Evolutionary conservation across 768 basidiomycete genomes (phyloP), one percentile per base, ranked within the genome.

Genomic region (Pseudohyphozyma bogoriensis): DNA sequence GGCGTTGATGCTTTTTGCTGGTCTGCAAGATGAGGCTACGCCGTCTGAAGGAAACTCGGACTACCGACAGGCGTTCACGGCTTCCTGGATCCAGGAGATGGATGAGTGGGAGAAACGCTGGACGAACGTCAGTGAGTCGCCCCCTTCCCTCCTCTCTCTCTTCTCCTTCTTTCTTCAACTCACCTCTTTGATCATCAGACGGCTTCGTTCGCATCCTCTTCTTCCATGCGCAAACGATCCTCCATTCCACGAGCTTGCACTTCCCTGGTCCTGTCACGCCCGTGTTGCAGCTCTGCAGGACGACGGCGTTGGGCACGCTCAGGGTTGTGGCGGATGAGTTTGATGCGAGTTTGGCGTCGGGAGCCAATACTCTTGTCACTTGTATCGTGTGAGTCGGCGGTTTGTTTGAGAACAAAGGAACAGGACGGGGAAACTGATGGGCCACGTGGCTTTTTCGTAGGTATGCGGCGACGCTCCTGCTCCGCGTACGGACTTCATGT

Each of bases 201-300:
- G 20, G 22, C 22, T 55, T 57, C 26, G 40, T 55, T 16, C 56
- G 56, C 32, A 54, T 65, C 35, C 51, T 60, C 56, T 60, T 35
- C 33, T 57, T 53, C n/a, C 59, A 65, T 56, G 54, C 58, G 26
- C 35, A 44, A 24, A 65, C 63, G 15, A 65, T 65, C 26, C 56
- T 65, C 31, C 54, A 18, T 15, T 28, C 26, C 46, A 26, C 62
- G 55, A 54, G 55, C 12, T 45, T 65, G 1, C 53, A 57, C 1
- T 65, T 65, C 51, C 36, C 50, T 18, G 64, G 64, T 8, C 64
- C 64, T 1, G 54, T 60, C 15, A 33, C 28, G 33, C 64, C 64
- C 26, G 53, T 65, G 4, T 60, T 65, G 7, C 57, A 65, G 18
- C 54, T 61, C 29, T 61, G 60, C 33, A 26, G 57, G 8, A 9